These are phyloP conservation scores for Noccaea bulbosa DNA, from an alignment of 345 rosid genomes.

Conservation along the genomic window DNA sequence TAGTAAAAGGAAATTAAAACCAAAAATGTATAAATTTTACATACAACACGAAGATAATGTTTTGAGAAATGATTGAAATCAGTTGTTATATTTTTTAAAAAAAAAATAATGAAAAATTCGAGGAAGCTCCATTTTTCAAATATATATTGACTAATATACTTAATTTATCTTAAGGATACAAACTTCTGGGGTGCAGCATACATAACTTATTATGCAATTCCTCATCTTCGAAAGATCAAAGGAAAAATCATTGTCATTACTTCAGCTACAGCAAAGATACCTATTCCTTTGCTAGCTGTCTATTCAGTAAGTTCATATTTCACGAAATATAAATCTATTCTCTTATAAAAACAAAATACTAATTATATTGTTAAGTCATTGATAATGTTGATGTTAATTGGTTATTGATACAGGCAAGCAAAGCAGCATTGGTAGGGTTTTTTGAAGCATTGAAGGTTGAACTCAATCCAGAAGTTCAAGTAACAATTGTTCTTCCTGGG, in stretches of 20 bases:
- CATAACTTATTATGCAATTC: slow-evolving; percentile 46
- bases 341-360: too few relatives aligned
- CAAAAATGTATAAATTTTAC: too few relatives aligned
- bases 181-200: slow-evolving; percentile 55
- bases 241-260: slow-evolving; percentile 50
- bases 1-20: too few relatives aligned
- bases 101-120: too few relatives aligned
- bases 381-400: neutral
- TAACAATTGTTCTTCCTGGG: slow-evolving; percentile 57
- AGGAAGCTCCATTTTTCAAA: neutral
- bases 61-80: too few relatives aligned
- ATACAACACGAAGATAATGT: too few relatives aligned
- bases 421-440: slow-evolving; percentile 49
- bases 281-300: slow-evolving; percentile 27
- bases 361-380: too few relatives aligned
- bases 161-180: slow-evolving; percentile 32
- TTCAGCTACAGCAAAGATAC: slow-evolving; percentile 36
- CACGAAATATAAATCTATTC: too few relatives aligned
- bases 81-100: too few relatives aligned
- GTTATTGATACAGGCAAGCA: slow-evolving; percentile 47
- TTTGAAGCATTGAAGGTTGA: slow-evolving; percentile 53
- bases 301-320: slow-evolving; percentile 39
- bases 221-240: slow-evolving; percentile 43
- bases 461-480: slow-evolving; percentile 44
- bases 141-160: neutral